Percentiles rank a stretch among this genome's conserved stretches.
Evolutionary conservation across 192 early-diverging fungal genomes (phyloP).

Genomic region (Backusella tuberculispora): DNA sequence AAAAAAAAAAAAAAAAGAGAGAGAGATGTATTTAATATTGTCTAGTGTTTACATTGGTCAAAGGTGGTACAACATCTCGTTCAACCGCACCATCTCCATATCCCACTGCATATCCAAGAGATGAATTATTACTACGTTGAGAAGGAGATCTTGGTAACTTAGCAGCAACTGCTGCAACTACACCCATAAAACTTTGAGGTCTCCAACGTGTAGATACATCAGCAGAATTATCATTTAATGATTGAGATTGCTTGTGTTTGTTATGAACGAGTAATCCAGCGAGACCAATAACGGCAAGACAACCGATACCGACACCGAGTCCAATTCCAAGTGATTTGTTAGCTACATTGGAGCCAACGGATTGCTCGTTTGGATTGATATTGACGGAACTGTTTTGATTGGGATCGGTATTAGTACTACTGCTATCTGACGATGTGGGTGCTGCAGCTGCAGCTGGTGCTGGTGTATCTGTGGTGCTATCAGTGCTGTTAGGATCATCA

Average conservation of each 20-base stretch:
- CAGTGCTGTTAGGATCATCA: background rate
- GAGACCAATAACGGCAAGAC: slow-evolving; percentile 39
- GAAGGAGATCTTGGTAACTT: slow-evolving; percentile 35
- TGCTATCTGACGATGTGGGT: background rate
- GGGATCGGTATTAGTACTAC: background rate
- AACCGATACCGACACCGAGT: slow-evolving; percentile 36
- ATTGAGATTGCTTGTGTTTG: slow-evolving; percentile 8
- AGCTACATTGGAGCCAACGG: slow-evolving; percentile 12
- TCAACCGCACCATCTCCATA: slow-evolving; percentile 5
- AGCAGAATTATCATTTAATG: background rate
- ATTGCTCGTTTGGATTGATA: background rate
- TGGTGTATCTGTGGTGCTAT: background rate
- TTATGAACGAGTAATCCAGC: slow-evolving; percentile 34
- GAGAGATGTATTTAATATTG: background rate
- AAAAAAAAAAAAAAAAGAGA: background rate
- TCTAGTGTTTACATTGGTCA: background rate
- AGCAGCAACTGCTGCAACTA: slow-evolving; percentile 31
- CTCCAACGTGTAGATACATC: slow-evolving; percentile 36
- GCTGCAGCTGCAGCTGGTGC: background rate
- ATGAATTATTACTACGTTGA: background rate
- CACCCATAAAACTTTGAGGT: slow-evolving; percentile 42
- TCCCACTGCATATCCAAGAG: background rate
- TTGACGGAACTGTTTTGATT: background rate
- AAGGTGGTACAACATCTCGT: background rate
- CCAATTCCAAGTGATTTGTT: slow-evolving; percentile 37